These are phyloP conservation scores for Debaryomyces subglobosus DNA, from an alignment of 1,139 yeast species.

Conservation along the genomic window DNA sequence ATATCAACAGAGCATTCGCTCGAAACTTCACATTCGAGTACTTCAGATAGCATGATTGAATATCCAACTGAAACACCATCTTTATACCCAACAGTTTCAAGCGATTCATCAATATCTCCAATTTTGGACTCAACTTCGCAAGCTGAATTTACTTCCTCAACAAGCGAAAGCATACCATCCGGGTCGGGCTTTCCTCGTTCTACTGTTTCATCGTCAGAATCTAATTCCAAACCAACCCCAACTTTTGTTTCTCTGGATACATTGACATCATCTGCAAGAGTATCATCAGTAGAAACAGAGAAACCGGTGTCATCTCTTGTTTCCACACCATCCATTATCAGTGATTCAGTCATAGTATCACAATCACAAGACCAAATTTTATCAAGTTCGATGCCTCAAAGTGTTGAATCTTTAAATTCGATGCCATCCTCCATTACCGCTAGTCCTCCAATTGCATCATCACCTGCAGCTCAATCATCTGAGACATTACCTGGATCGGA, in stretches of 20 bases:
- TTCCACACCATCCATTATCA: constrained; percentile 5
- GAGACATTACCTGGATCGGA: constrained; percentile 8
- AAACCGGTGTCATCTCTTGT: constrained; percentile 3
- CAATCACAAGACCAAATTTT: background rate
- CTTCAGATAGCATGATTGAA: background rate
- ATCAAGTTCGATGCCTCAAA: background rate
- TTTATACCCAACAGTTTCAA: background rate
- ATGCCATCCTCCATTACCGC: constrained; percentile 5
- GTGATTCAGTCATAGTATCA: background rate
- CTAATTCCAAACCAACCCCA: background rate
- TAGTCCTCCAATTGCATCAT: constrained; percentile 1
- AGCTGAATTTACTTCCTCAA: background rate
- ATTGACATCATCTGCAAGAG: background rate
- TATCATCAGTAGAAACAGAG: background rate
- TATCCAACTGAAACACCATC: background rate
- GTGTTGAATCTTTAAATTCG: background rate
- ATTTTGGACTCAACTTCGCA: background rate
- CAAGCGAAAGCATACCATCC: background rate
- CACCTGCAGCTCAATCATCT: constrained; percentile 2
- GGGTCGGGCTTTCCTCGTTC: background rate
- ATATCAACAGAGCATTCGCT: background rate
- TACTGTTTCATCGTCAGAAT: background rate
- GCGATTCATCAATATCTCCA: background rate
- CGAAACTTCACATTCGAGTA: background rate
- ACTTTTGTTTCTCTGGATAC: background rate